Base-by-base conservation (phyloP, 2,329 filamentous ascomycete species). In the Aspergillus transmontanensis region DNA sequence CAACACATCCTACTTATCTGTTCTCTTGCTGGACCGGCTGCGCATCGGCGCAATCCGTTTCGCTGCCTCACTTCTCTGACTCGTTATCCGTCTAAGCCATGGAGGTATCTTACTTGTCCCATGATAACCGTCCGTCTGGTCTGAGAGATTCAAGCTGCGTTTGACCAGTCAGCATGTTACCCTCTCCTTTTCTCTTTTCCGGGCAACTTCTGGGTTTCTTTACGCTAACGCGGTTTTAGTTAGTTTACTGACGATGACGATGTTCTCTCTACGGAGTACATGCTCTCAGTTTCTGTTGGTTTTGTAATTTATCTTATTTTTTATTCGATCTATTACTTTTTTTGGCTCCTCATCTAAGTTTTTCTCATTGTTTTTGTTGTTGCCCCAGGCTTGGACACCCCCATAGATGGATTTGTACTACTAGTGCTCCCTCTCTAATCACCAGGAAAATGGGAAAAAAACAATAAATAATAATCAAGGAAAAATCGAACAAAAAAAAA, bases 31-130 rank as follows among this genome's bases (percentile, higher is more conserved):
- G 32, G 51, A 55, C 21, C 32, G 51, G 51, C 51, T 41, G 51
- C 32, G 51, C 21, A 11, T 55, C 51, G n/a, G 21, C 26, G 51
- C 26, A 41, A 55, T 55, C 51, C 51, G 51, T 55, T 55, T 55
- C 32, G 51, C 32, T 55, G 51, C 51, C 51, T 55, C 51, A 55
- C 51, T 55, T 55, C 30, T 12, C 32, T 55, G 51, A 55, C 51
- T 55, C 51, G 51, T 55, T 55, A 14, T 39, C 21, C 21, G 12
- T 39, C 51, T 36, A 39, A 55, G 51, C 51, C 51, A 55, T 55
- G 21, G 51, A 16, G 51, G 34, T 21, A 36, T 55, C 34, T 55
- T 36, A 36, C 51, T 54, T 55, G 32, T 55, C 51, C 51, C 51
- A 55, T 55, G 34, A 55, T 55, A 55, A 3, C 21, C 11, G 21